Evolutionary conservation across 2,329 filamentous ascomycete species (phyloP).

Genomic region (Monosporascus sp.): DNA sequence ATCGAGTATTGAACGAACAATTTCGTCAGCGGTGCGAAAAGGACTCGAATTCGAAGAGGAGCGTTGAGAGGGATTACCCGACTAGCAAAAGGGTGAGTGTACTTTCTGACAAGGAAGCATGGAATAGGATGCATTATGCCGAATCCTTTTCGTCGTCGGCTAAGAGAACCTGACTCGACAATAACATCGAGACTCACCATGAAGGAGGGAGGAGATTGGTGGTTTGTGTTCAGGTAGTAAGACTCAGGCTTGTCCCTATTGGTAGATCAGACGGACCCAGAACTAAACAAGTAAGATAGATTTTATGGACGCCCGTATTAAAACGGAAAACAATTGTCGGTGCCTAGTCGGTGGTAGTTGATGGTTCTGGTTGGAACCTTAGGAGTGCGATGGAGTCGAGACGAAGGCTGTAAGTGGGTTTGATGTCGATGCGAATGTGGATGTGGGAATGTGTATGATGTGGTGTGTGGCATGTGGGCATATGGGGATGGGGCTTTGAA

Average conservation of each 20-base stretch:
- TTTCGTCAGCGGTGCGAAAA: conserved; percentile 26
- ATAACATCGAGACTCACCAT: conserved; percentile 1
- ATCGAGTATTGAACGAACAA: conserved; percentile 35
- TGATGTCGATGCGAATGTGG: too few species aligned
- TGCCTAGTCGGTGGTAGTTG: too few species aligned
- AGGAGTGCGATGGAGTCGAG: too few species aligned
- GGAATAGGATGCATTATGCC: background rate
- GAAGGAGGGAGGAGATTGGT: background rate
- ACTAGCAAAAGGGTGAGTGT: conserved; percentile 19
- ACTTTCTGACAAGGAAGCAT: background rate
- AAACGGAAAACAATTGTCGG: background rate
- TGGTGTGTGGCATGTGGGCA: background rate
- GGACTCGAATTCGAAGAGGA: conserved; percentile 17
- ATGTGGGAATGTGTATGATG: too few species aligned
- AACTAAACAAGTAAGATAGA: too few species aligned
- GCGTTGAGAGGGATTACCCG: conserved; percentile 23
- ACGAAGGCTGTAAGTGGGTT: too few species aligned
- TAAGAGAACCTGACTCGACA: too few species aligned
- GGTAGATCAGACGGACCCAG: background rate
- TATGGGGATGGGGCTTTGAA: background rate
- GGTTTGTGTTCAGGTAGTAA: background rate
- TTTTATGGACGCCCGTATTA: background rate
- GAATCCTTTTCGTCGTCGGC: too few species aligned
- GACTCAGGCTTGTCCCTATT: background rate
- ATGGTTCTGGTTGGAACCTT: too few species aligned